Evolutionary conservation across 108 stramenopile genomes (phyloP).

Genomic region (Licmophora abbreviata): DNA sequence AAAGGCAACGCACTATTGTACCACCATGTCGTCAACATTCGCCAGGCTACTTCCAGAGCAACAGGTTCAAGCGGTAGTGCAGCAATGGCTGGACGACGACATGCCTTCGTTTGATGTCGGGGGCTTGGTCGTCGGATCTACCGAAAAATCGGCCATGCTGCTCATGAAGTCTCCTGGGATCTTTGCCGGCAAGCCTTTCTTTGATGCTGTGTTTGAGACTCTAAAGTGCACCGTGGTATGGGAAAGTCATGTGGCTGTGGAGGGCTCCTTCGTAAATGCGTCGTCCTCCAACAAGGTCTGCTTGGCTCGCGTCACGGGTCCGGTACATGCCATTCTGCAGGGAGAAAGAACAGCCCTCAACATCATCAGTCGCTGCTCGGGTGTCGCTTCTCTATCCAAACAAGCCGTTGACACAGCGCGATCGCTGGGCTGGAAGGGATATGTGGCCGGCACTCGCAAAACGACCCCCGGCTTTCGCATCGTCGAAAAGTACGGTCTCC

Average conservation of each 20-base stretch:
- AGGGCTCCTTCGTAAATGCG: slow-evolving; percentile 39
- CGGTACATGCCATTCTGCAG: slow-evolving; percentile 74
- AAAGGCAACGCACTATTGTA: no score
- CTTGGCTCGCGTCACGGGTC: slow-evolving; percentile 88
- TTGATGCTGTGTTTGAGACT: slow-evolving; percentile 78
- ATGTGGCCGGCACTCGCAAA: slow-evolving; percentile 96
- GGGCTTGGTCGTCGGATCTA: slow-evolving; percentile 87
- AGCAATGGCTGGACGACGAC: slow-evolving; percentile 87
- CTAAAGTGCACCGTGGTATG: slow-evolving; percentile 80
- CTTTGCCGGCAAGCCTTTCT: slow-evolving; percentile 92
- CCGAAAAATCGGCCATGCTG: slow-evolving; percentile 47
- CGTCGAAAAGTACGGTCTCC: slow-evolving; percentile 97
- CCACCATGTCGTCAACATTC: no score
- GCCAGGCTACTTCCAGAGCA: slow-evolving; percentile 32
- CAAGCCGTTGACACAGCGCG: slow-evolving; percentile 44
- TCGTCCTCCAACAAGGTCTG: slow-evolving; percentile 43
- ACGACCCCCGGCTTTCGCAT: slow-evolving; percentile 97
- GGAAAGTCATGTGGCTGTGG: slow-evolving; percentile 52
- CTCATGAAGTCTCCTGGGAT: slow-evolving; percentile 84
- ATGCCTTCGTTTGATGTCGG: slow-evolving; percentile 96
- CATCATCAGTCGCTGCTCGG: slow-evolving; percentile 87
- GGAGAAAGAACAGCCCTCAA: slow-evolving; percentile 98
- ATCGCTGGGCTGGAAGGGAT: slow-evolving; percentile 77
- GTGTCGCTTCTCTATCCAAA: slow-evolving; percentile 84
- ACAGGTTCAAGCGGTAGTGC: slow-evolving; percentile 26